Evolutionary conservation across 2,329 filamentous ascomycete genomes (phyloP), one percentile per base, ranked within the genome.

Genomic region (Amauroascus niger): DNA sequence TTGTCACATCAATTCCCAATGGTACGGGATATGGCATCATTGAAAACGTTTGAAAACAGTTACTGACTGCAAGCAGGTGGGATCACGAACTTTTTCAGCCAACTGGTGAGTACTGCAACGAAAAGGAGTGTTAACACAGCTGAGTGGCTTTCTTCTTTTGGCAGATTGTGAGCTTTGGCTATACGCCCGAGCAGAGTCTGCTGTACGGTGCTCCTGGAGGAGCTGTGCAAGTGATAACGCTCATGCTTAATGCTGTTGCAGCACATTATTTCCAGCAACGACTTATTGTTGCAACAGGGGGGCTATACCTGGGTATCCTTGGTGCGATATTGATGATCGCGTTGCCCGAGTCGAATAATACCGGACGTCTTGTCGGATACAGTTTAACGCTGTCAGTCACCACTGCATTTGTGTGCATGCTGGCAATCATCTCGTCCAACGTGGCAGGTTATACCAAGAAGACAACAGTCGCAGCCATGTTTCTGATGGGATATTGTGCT

Each of bases 141-240:
- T 33, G 18, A 49, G n/a, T n/a, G n/a, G n/a, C n/a, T n/a, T n/a
- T n/a, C 6, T n/a, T 16, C 6, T 22, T 13, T 37, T 40, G n/a
- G 11, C 53, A 72, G 63, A 82, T 83, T 60, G 74, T 74, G 2
- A 75, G 75, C 1, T 87, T 87, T 59, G 84, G 84, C 8, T 87
- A 83, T 65, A 81, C 79, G 0, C 66, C 73, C 2, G 73, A 83
- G 56, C 69, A 86, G 60, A 82, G 79, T 3, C 70, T 87, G 1
- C 74, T 87, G 1, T 79, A 84, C 57, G 82, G 82, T 40, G 79
- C 77, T 0, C 83, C 84, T 0, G 81, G 79, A 7, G 84, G 84
- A 3, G 82, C 78, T 0, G 75, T 86, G 32, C 81, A 86, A 67
- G 72, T 86, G 20, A 69, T 84, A 26, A 71, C 77, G 0, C 67